Evolutionary conservation across 192 early-diverging fungal genomes (phyloP), one percentile per base, ranked within the genome.

Genomic region (Gonapodya prolifera): DNA sequence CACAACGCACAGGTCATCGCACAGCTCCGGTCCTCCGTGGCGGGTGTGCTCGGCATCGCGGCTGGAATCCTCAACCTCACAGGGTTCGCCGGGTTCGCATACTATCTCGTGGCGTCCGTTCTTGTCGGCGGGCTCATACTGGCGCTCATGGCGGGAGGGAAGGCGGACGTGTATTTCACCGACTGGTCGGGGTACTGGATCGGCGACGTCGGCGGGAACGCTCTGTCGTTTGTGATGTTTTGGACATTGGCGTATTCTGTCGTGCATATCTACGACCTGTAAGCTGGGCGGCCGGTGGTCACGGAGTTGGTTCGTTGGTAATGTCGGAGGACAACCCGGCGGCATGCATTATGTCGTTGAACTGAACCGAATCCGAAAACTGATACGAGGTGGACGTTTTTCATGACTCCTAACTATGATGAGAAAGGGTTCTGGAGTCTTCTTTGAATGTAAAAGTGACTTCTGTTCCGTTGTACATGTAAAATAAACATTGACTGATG

Each of bases 61-160:
- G 95, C 94, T 30, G 95, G 95, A 34, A 93, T 95, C 79, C 87
- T 96, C 34, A 94, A 94, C 0, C 86, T 97, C 75, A 92, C 93
- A 1, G 91, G 93, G 32, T 87, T 89, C 79, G 86, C 85, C 61
- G 95, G 95, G 69, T 96, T 96, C 80, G 85, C 91, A 74, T 96
- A 94, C 83, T 97, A 95, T 81, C 81, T 87, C 30, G 75, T 87
- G 31, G 87, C 84, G 61, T 94, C 93, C 82, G 77, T 85, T 8
- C 80, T 92, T 30, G 81, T 93, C 33, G 91, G 91, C 13, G 80
- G 81, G 1, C 77, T 93, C 17, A 76, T 92, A 36, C 80, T 91
- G 35, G 31, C 82, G 18, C 34, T 93, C 75, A 93, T 91, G 75
- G 85, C 89, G 77, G 78, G 86, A 77, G 81, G 80, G 33, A 84